Evolutionary conservation across 441 rosid genomes (phyloP), one percentile per base, ranked within the genome.

Genomic region (Gossypium davidsonii): DNA sequence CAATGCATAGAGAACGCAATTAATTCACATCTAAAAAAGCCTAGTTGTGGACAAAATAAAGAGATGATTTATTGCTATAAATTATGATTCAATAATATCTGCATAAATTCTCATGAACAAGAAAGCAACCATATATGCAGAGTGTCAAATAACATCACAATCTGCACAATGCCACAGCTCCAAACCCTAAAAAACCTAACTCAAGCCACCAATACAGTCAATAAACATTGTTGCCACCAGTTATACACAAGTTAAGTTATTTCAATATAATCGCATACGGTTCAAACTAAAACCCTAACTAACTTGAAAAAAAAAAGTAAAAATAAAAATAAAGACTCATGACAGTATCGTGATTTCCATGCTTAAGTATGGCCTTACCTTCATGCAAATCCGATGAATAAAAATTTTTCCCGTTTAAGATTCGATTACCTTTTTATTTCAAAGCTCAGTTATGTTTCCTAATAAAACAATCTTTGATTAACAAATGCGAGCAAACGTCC

Each of bases 221-320:
- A 46, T 59, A 44, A 58, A 71, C 42, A 59, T 8, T 2, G 26
- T 9, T 5, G 15, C 23, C 23, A 59, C 46, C 9, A 67, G 46
- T 44, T 23, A 71, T 12, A 25, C 15, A 42, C 67, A 58, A 58
- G 44, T 60, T 37, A 18, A 37, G 55, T 39, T 6, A 71, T 21
- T 12, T 34, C 18, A 15, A 21, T n/a, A 2, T n/a, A 71, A 57
- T 12, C 55, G 55, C 34, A 37, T 0, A 11, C n/a, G 12, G 20
- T 7, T 71, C 25, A 68, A 51, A 51, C 25, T 68, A 56, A 70
- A 70, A 58, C 66, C 67, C 74, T 44, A 1, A 46, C 55, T 1
- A 15, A 59, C 25, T 58, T 49, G 58, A 37, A 4, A 9, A 3
- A 7, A 52, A 10, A 0, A 37, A 37, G 8, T 2, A 39, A 8